These are phyloP conservation scores for Tolypocladium capitatum DNA, from an alignment of 2,329 filamentous ascomycete genomes.

Conservation along the genomic window DNA sequence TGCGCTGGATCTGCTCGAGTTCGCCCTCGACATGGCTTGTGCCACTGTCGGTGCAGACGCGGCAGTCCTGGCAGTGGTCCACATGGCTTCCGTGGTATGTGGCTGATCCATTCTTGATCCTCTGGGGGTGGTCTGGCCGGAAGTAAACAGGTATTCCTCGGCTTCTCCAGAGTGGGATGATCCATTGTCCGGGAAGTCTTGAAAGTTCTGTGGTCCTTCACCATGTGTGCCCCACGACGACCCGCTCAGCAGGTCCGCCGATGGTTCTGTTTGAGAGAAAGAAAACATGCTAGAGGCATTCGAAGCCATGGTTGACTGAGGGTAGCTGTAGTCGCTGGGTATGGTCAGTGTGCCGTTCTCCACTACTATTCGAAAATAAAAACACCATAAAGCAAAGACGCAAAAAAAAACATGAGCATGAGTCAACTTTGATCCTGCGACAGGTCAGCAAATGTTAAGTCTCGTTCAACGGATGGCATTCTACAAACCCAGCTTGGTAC, in stretches of 20 bases:
- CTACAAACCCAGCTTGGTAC: constrained; percentile 13
- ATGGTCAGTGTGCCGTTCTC: constrained; percentile 44
- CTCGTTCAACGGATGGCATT: constrained; percentile 7
- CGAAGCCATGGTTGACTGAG: constrained; percentile 36
- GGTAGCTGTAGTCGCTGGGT: constrained; percentile 43
- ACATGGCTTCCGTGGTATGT: constrained; percentile 35
- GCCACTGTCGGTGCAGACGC: constrained; percentile 17
- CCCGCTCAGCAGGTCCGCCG: constrained; percentile 39
- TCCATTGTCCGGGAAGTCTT: constrained; percentile 37
- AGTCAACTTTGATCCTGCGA: constrained; percentile 45
- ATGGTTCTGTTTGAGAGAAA: constrained; percentile 47
- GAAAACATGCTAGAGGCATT: constrained; percentile 39
- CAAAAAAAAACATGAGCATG: constrained; percentile 23
- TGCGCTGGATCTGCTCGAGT: constrained; percentile 24
- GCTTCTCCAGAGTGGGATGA: constrained; percentile 36
- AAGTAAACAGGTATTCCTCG: constrained; percentile 41
- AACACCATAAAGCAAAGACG: constrained; percentile 13
- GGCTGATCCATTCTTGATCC: constrained; percentile 30
- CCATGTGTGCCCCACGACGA: constrained; percentile 42
- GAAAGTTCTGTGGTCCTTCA: constrained; percentile 49
- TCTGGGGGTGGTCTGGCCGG: constrained; percentile 41
- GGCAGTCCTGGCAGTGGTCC: constrained; percentile 27
- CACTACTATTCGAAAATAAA: constrained; percentile 18
- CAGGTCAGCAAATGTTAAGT: constrained; percentile 8
- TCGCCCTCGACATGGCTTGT: constrained; percentile 25